Evolutionary conservation across 2,329 filamentous ascomycete genomes (phyloP), one percentile per base, ranked within the genome.

Genomic region (Fusarium chaquense): DNA sequence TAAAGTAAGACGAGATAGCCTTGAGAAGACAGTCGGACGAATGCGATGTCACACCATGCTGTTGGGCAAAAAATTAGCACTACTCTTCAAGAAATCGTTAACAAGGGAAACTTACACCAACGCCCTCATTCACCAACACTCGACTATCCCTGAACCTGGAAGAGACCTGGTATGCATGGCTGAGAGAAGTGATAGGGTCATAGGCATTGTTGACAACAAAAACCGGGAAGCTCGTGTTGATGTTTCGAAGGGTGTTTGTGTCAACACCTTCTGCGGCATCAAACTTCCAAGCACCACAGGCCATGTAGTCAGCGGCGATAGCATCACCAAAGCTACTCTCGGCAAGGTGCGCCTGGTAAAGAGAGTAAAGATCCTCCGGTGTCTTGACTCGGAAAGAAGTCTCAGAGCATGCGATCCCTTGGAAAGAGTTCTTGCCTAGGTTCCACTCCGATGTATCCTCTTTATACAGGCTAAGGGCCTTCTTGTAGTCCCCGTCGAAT

Each of bases 181-280:
- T 56, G 2, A 71, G 36, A 3, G 71, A 55, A 2, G 72, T 70
- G 4, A 71, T 38, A 1, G 71, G 71, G n/a, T 74, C 72, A 8
- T 67, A 73, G 9, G 54, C 57, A 11, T 71, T 67, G 24, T 74
- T 74, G 5, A 73, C 44, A 4, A 74, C 35, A 0, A 74, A 58
- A 5, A 73, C 36, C 0, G 71, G 69, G 18, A 62, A 69, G 16
- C 58, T 74, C 0, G 69, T 74, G 2, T 73, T 71, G 26, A 73
- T 56, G 16, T 63, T 69, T 6, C 65, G 62, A 2, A 73, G 56
- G 0, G 58, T 45, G n/a, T 67, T 61, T 0, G 58, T 63, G 24
- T 73, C 47, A 9, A 69, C 46, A 0, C 30, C 33, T 16, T 74
- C 71, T 4, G 53, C 67, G 18, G 71, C 63, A 2, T 61, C 51